Evolutionary conservation across 2,329 filamentous ascomycete genomes (phyloP).

Genomic region (Diaporthe vexans): DNA sequence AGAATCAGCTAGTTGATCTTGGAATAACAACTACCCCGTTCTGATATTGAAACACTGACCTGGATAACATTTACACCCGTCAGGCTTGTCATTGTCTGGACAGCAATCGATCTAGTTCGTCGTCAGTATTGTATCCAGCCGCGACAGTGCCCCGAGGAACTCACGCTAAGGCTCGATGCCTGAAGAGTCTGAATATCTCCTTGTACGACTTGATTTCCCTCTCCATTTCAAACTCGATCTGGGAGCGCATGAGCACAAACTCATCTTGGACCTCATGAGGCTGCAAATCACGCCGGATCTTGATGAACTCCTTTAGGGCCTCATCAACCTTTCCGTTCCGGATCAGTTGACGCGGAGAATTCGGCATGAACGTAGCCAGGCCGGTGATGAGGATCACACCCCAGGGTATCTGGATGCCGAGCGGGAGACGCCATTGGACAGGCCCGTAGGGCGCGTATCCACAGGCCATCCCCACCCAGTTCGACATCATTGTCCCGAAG

Average conservation of each 20-base stretch:
- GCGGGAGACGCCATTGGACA: constrained; percentile 67
- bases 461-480: constrained; percentile 70
- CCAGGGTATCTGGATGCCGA: constrained; percentile 69
- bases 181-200: constrained; percentile 66
- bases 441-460: constrained; percentile 66
- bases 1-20: constrained; percentile 44
- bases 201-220: constrained; percentile 65
- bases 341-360: constrained; percentile 67
- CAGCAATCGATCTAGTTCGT: constrained; percentile 58
- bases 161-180: constrained; percentile 64
- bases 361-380: constrained; percentile 67
- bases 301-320: constrained; percentile 62
- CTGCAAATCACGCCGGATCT: constrained; percentile 61
- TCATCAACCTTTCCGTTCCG: constrained; percentile 62
- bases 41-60: background rate
- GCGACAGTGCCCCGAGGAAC: constrained; percentile 44
- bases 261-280: constrained; percentile 62
- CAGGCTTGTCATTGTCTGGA: constrained; percentile 69
- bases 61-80: constrained; percentile 71
- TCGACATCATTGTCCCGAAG: constrained; percentile 68
- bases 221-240: constrained; percentile 70
- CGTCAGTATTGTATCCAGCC: background rate
- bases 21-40: rapidly evolving
- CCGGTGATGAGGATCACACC: constrained; percentile 68
- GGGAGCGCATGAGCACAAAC: constrained; percentile 66